Conservation (phyloP, 148 eudicot species). For the Chenopodium formosanum region DNA sequence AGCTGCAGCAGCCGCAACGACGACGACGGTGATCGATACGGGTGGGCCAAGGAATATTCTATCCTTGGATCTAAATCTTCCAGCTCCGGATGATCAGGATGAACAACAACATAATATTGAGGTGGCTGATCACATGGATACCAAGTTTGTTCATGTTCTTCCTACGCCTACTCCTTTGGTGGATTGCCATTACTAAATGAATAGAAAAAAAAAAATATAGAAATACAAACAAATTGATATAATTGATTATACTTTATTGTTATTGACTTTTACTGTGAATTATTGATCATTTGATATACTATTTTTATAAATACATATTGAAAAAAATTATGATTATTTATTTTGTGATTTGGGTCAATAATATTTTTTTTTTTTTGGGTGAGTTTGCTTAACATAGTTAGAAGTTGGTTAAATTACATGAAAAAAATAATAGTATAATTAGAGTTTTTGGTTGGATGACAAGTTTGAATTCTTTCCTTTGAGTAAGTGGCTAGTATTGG, state of each 20-base stretch:
- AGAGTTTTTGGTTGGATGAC: constrained; percentile 9
- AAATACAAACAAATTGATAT: background rate
- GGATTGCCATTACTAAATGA: constrained; percentile 33
- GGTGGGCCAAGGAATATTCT: constrained; percentile 26
- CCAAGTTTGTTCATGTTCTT: constrained; percentile 35
- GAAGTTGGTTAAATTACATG: background rate
- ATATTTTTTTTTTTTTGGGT: background rate
- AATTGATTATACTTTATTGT: constrained; percentile 8
- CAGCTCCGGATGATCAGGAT: constrained; percentile 63
- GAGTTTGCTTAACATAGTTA: background rate
- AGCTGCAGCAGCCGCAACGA: background rate
- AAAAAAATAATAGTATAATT: background rate
- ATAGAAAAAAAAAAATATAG: background rate
- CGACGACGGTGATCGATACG: constrained; percentile 12
- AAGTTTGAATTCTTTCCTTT: constrained; percentile 28
- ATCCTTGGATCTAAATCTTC: constrained; percentile 75
- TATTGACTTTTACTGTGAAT: constrained; percentile 31
- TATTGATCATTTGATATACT: constrained; percentile 12
- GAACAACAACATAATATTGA: background rate
- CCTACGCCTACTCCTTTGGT: constrained; percentile 30
- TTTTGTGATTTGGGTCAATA: background rate
- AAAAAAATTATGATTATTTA: background rate
- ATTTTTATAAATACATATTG: constrained; percentile 6
- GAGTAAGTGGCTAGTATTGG: constrained; percentile 42
- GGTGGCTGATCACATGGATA: constrained; percentile 18